Conservation (phyloP, 805 yeast species). For the Hagleromyces aurorensis region DNA sequence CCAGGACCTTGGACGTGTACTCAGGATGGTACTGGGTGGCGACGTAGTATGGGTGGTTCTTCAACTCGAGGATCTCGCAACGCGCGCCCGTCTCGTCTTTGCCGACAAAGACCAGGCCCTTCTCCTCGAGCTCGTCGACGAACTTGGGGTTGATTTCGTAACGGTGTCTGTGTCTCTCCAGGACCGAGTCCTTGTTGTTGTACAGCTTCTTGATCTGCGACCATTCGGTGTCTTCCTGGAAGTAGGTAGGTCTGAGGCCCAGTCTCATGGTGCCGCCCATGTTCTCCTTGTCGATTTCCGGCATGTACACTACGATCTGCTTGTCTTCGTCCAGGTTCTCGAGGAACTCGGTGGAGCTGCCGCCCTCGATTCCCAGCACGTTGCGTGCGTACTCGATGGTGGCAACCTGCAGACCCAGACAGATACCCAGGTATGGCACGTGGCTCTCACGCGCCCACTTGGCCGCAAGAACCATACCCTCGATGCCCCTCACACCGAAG, state of each 20-base stretch:
- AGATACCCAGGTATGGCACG: slow-evolving; percentile 92
- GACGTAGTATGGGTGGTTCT: slow-evolving; percentile 81
- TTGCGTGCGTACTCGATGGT: slow-evolving; percentile 87
- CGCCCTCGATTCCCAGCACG: slow-evolving; percentile 57
- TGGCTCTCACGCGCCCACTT: slow-evolving; percentile 96
- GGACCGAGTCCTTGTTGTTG: slow-evolving; percentile 58
- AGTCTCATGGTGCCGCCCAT: slow-evolving; percentile 99
- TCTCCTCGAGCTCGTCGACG: slow-evolving; percentile 58
- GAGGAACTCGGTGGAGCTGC: slow-evolving; percentile 79
- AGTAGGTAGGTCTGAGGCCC: slow-evolving; percentile 85
- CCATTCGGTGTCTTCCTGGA: slow-evolving; percentile 59
- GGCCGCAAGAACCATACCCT: slow-evolving; percentile 96
- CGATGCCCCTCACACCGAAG: slow-evolving; percentile 93
- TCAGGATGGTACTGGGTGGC: slow-evolving; percentile 99
- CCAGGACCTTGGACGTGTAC: slow-evolving; percentile 90
- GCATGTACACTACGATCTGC: slow-evolving; percentile 89
- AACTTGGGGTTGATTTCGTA: slow-evolving; percentile 91
- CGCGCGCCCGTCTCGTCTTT: slow-evolving; percentile 84
- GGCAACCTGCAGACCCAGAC: slow-evolving; percentile 95
- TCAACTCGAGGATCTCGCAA: slow-evolving; percentile 89
- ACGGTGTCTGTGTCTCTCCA: slow-evolving; percentile 97
- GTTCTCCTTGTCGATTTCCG: slow-evolving; percentile 91
- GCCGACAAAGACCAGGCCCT: slow-evolving; percentile 86
- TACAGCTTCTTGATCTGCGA: slow-evolving; percentile 70
- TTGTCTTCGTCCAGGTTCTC: slow-evolving; percentile 51